phyloP scores from a whole-genome alignment of 2,329 filamentous ascomycete genomes.

The Clarireedia monteithiana region DNA sequence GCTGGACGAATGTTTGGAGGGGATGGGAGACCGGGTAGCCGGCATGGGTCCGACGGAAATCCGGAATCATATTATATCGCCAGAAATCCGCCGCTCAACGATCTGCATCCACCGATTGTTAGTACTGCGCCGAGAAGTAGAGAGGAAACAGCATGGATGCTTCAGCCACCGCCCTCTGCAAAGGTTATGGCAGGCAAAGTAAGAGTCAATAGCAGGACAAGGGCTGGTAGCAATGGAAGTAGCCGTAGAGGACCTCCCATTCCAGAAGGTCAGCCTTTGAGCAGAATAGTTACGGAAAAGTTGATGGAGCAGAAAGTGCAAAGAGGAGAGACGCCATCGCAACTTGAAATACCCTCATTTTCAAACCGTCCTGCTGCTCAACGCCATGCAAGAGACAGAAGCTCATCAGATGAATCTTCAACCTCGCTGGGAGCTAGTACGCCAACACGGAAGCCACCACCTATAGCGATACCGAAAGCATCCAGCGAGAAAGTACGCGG shows the following conservation, averaged over 20 bases:
- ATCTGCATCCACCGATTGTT: slow-evolving; percentile 78
- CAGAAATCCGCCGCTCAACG: slow-evolving; percentile 68
- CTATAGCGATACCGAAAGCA: slow-evolving; percentile 17
- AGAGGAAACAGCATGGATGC: slow-evolving; percentile 79
- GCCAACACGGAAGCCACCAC: slow-evolving; percentile 18
- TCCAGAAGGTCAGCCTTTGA: neutral
- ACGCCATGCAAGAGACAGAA: slow-evolving; percentile 16
- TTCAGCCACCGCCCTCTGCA: slow-evolving; percentile 83
- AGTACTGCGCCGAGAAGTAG: slow-evolving; percentile 62
- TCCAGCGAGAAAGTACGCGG: slow-evolving; percentile 8
- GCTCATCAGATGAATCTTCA: slow-evolving; percentile 17
- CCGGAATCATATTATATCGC: slow-evolving; percentile 28
- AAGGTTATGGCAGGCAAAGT: slow-evolving; percentile 87
- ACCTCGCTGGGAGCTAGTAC: slow-evolving; percentile 14
- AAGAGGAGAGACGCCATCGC: slow-evolving; percentile 22
- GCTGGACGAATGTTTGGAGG: slow-evolving; percentile 47
- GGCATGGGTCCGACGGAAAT: slow-evolving; percentile 4
- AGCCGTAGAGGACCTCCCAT: slow-evolving; percentile 34
- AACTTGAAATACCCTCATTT: slow-evolving; percentile 16
- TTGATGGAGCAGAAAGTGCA: slow-evolving; percentile 26
- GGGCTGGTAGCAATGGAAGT: slow-evolving; percentile 31
- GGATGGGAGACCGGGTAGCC: slow-evolving; percentile 31
- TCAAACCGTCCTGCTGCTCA: slow-evolving; percentile 12
- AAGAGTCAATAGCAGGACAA: slow-evolving; percentile 50
- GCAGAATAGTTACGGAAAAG: slow-evolving; percentile 21